phyloP scores from a whole-genome alignment of 1,284 basidiomycete genomes.

The Lentinula novae-zelandiae region DNA sequence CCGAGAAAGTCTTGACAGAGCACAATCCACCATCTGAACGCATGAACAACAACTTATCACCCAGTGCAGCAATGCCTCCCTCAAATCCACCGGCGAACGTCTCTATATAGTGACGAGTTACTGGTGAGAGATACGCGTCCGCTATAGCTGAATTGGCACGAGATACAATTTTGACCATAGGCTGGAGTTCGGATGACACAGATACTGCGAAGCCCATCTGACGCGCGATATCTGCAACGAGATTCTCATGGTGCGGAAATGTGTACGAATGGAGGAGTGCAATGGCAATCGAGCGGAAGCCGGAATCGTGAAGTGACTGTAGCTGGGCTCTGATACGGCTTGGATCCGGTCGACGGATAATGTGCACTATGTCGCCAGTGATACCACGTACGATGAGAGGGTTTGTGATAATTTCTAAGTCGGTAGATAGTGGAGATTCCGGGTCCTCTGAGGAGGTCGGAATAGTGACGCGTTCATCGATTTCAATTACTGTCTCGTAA shows the following conservation, averaged over 20 bases:
- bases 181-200: constrained; percentile 5
- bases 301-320: constrained; percentile 2
- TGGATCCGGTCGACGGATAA: constrained; percentile 3
- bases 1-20: constrained; percentile 7
- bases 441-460: neutral
- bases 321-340: neutral
- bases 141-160: constrained; percentile 6
- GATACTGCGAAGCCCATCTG: constrained; percentile 10
- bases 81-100: neutral
- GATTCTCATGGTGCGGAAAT: constrained; percentile 6
- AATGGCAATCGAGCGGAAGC: constrained; percentile 7
- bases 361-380: constrained; percentile 7
- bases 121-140: constrained; percentile 10
- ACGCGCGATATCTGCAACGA: constrained; percentile 6
- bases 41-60: constrained; percentile 6
- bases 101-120: constrained; percentile 3
- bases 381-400: constrained; percentile 3
- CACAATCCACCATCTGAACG: constrained; percentile 6
- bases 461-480: constrained; percentile 11
- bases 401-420: neutral
- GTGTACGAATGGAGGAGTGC: constrained; percentile 7
- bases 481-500: constrained; percentile 8
- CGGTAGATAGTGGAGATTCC: neutral
- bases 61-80: neutral
- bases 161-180: constrained; percentile 9